Evolutionary conservation across 2,329 filamentous ascomycete genomes (phyloP).

Genomic region (Phaeosphaeriaceae sp.): DNA sequence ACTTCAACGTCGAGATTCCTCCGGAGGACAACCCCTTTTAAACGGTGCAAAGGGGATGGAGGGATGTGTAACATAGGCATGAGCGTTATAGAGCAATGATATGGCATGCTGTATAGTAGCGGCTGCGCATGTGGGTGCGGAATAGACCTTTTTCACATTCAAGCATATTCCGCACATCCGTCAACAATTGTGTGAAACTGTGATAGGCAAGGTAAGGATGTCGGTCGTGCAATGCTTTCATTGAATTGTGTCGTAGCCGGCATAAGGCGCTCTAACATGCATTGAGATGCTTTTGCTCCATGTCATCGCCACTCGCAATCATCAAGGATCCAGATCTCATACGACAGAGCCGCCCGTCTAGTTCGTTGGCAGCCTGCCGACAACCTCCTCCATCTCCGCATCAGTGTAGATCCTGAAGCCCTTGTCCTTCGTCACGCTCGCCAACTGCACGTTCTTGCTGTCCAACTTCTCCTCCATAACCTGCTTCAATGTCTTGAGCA

Average conservation of each 20-base stretch:
- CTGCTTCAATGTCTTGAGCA: constrained; percentile 97
- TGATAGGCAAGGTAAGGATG: not conserved
- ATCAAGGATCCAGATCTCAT: not conserved
- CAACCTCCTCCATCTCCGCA: constrained; percentile 93
- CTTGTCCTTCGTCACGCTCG: constrained; percentile 96
- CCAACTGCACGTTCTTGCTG: constrained; percentile 97
- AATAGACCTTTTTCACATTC: constrained; percentile 39
- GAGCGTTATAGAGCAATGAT: constrained; percentile 13
- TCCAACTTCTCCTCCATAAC: constrained; percentile 99
- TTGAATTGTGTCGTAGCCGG: constrained; percentile 3
- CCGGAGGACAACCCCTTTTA: constrained; percentile 70
- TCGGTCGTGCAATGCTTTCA: constrained; percentile 6
- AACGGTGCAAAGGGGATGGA: constrained; percentile 3
- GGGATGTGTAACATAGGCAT: constrained; percentile 26
- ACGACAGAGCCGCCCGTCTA: constrained; percentile 26
- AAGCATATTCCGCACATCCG: not conserved
- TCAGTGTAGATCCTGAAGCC: constrained; percentile 99
- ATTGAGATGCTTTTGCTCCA: constrained; percentile 3
- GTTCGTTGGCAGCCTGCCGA: constrained; percentile 73
- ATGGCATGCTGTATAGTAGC: constrained; percentile 39
- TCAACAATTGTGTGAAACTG: not conserved
- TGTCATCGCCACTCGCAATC: not conserved
- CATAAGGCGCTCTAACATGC: constrained; percentile 7
- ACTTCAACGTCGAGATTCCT: constrained; percentile 64
- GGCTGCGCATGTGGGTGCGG: constrained; percentile 15